Base-by-base conservation (phyloP, 2,329 filamentous ascomycete genomes). In the Graphilbum fragrans region DNA sequence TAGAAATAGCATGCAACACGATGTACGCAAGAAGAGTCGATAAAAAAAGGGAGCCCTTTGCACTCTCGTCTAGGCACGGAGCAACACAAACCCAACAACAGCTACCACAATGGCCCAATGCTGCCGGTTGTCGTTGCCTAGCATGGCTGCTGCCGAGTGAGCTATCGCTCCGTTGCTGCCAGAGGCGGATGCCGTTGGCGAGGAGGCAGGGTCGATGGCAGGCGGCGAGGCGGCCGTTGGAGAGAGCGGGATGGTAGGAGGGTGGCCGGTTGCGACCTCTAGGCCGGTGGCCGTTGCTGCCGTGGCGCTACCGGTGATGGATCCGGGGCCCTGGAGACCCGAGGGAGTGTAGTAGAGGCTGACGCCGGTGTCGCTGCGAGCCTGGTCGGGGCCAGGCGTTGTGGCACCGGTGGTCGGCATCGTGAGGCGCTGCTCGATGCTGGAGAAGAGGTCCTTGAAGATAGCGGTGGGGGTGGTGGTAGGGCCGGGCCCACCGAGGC, bases 311-410 rank as follows among this genome's bases (percentile, higher is more conserved):
- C 64, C 64, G 23, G 63, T 67, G 43, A 69, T 64, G 16, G 50
- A 41, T 17, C 66, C 65, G 2, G 59, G 57, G 2, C 47, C 47
- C 22, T 37, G 40, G 11, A 44, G 21, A n/a, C 37, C 2, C n/a
- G n/a, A n/a, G n/a, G 57, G 48, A 11, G 62, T 66, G 51, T 60
- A 66, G 50, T 66, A 66, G 22, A 63, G 45, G 42, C 58, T 59
- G 14, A 64, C 55, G 17, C 56, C 60, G 29, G 61, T 58, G 49
- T 61, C 49, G 32, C 56, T 52, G 7, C 55, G 59, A 22, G 49
- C n/a, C n/a, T n/a, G n/a, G n/a, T n/a, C 58, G 4, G 17, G 32
- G 18, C 43, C 44, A 9, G 36, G 36, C n/a, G 34, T 2, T 10
- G 34, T 9, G 8, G 25, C 7, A 23, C 37, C 7, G 51, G 53